Conservation (phyloP, 73 alveolate genomes). For the Paramecium sonneborni region DNA sequence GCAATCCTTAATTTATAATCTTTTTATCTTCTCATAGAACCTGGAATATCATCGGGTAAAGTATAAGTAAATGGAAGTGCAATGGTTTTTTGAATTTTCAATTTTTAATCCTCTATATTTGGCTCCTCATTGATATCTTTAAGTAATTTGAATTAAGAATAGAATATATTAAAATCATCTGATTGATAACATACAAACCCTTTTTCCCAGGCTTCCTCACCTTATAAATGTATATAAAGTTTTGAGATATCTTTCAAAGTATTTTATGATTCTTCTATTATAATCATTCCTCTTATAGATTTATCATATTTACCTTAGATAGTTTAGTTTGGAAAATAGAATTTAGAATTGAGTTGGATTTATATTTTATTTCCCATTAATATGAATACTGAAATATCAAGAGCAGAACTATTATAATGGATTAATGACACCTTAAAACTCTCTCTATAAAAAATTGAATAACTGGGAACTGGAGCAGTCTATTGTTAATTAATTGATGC, state of each 20-base stretch:
- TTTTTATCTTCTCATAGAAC: not conserved
- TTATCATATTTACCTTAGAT: not conserved
- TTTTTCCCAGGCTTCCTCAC: not conserved
- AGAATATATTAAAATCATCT: not conserved
- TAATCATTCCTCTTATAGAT: not conserved
- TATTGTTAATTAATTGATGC: slow-evolving; percentile 55
- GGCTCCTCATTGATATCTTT: not conserved
- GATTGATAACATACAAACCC: not conserved
- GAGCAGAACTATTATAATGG: slow-evolving; percentile 65
- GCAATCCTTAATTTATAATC: not conserved
- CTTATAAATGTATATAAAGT: not conserved
- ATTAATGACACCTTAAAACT: slow-evolving; percentile 53
- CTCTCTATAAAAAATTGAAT: slow-evolving; percentile 51
- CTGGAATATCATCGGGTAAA: not conserved
- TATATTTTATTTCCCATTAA: not conserved
- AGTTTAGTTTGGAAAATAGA: not conserved
- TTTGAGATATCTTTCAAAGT: not conserved
- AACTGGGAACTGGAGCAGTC: slow-evolving; percentile 66
- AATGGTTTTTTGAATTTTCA: not conserved
- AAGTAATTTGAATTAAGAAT: not conserved
- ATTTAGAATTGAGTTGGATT: not conserved
- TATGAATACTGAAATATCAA: slow-evolving; percentile 46
- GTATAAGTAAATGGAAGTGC: not conserved
- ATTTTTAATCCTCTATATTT: not conserved
- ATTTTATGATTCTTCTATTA: not conserved